Conservation (phyloP, 352 stramenopile genomes). For the Globisporangium radiosum region DNA sequence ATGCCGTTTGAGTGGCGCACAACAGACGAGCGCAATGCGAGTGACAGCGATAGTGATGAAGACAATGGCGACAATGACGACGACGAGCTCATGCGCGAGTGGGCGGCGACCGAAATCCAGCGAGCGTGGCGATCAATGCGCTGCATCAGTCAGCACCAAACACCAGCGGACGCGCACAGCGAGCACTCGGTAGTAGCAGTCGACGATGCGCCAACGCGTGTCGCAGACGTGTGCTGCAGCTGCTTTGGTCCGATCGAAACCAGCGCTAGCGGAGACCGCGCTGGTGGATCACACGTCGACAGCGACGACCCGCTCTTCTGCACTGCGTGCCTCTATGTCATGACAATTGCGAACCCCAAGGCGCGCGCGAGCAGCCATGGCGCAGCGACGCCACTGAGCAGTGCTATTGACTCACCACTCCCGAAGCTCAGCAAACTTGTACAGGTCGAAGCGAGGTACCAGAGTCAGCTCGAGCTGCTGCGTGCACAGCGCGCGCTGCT, state of each 20-base stretch:
- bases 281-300: background rate
- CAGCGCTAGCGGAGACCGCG: background rate
- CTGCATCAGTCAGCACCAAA: background rate
- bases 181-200: background rate
- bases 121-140: constrained; percentile 1
- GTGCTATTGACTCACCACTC: constrained; percentile 16
- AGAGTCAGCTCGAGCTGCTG: constrained; percentile 44
- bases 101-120: constrained; percentile 13
- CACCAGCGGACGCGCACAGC: background rate
- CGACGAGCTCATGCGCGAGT: constrained; percentile 6
- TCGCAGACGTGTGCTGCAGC: constrained; percentile 21
- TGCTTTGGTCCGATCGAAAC: constrained; percentile 29
- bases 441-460: constrained; percentile 48
- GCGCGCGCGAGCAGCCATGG: background rate
- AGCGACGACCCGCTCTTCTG: constrained; percentile 22
- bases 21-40: background rate
- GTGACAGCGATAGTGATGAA: background rate
- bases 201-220: background rate
- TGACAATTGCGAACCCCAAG: constrained; percentile 11
- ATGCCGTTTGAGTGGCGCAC: too few species aligned
- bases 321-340: constrained; percentile 17
- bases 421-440: constrained; percentile 44
- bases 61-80: background rate
- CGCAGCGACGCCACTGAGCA: background rate
- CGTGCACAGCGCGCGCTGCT: constrained; percentile 38